Evolutionary conservation across 306 rosid species (phyloP).

Genomic region (Prunus fruticosa): DNA sequence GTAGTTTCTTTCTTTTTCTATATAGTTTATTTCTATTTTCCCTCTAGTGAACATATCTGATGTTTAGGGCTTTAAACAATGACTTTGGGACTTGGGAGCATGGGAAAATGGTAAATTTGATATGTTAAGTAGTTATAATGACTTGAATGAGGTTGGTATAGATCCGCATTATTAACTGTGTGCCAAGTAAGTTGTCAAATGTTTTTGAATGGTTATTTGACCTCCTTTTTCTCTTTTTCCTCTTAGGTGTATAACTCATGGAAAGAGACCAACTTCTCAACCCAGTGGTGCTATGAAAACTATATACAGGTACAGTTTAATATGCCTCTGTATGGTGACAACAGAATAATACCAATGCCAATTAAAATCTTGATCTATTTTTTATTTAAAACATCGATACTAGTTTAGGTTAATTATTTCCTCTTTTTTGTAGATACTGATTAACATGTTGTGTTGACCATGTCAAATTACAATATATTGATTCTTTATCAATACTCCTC

Average conservation of each 20-base stretch:
- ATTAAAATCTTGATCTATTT: neutral
- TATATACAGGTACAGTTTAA: slow-evolving; percentile 66
- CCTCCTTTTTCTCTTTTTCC: neutral
- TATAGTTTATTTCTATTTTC: slow-evolving; percentile 5
- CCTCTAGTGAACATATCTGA: slow-evolving; percentile 6
- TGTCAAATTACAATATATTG: neutral
- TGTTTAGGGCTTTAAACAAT: slow-evolving; percentile 1
- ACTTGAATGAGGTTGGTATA: neutral
- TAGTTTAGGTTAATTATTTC: neutral
- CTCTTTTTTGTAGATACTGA: neutral
- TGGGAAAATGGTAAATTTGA: neutral
- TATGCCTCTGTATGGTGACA: neutral
- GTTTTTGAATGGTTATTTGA: slow-evolving; percentile 10
- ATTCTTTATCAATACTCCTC: slow-evolving; percentile 18
- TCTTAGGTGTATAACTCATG: slow-evolving; percentile 84
- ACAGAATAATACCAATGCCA: neutral
- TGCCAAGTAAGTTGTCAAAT: slow-evolving; percentile 4
- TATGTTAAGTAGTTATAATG: neutral
- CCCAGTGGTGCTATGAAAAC: slow-evolving; percentile 96
- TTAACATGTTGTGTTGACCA: neutral
- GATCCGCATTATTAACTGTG: neutral
- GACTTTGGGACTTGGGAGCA: neutral
- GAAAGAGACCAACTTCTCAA: slow-evolving; percentile 95
- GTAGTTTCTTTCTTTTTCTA: slow-evolving; percentile 1
- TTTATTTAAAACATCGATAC: neutral